These are phyloP conservation scores for Clohesyomyces aquaticus DNA, from an alignment of 495 filamentous ascomycete genomes.

Conservation along the genomic window DNA sequence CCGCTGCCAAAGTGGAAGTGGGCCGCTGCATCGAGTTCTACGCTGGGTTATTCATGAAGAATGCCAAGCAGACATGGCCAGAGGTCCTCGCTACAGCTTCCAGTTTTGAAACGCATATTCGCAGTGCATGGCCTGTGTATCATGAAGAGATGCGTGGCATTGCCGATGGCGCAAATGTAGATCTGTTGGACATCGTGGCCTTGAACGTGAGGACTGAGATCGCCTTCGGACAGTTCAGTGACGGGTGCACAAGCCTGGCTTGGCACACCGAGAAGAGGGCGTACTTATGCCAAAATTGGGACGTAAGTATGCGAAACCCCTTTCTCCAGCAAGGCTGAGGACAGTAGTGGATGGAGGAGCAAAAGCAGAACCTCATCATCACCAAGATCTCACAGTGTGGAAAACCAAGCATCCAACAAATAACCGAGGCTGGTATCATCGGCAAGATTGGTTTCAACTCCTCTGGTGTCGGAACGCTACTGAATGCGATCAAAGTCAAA, in stretches of 20 bases:
- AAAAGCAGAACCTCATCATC: conserved; percentile 58
- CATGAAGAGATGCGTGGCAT: conserved; percentile 51
- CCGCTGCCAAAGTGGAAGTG: conserved; percentile 52
- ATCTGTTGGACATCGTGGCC: conserved; percentile 63
- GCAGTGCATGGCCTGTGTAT: conserved; percentile 42
- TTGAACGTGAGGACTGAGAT: conserved; percentile 72
- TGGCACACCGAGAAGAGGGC: conserved; percentile 53
- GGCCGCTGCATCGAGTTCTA: conserved; percentile 57
- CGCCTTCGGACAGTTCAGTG: conserved; percentile 63
- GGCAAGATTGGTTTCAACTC: conserved; percentile 73
- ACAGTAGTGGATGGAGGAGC: conserved; percentile 25
- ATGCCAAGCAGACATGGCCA: conserved; percentile 55
- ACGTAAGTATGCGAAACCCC: conserved; percentile 40
- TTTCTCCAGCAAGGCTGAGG: conserved; percentile 3
- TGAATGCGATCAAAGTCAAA: conserved; percentile 68
- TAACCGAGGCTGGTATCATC: conserved; percentile 69
- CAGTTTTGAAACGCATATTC: conserved; percentile 59
- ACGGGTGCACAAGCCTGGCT: conserved; percentile 66
- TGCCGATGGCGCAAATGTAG: conserved; percentile 59
- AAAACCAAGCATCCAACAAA: conserved; percentile 57
- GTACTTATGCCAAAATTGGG: conserved; percentile 71
- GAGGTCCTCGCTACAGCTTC: conserved; percentile 52
- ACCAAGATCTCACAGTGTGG: conserved; percentile 55
- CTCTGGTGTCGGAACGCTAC: conserved; percentile 64
- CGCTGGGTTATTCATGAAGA: conserved; percentile 55